Evolutionary conservation across 2,329 filamentous ascomycete species (phyloP).

Genomic region (Alternaria consortialis): DNA sequence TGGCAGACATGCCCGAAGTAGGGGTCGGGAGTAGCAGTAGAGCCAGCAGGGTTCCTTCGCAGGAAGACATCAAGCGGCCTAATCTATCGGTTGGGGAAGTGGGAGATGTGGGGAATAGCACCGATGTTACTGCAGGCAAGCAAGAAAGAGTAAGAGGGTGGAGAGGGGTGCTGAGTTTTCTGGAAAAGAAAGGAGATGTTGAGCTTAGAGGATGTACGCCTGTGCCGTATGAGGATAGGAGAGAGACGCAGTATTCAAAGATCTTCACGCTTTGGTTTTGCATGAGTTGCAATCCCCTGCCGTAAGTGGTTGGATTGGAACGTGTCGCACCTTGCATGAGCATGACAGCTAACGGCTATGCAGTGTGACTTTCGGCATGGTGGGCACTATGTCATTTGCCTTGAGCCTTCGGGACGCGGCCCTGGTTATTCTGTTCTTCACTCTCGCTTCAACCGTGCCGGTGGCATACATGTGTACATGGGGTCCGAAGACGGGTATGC

Average conservation of each 20-base stretch:
- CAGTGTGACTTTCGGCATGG: conserved; percentile 70
- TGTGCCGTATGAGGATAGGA: conserved; percentile 64
- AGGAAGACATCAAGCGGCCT: conserved; percentile 14
- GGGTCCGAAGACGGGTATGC: conserved; percentile 69
- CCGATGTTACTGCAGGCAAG: conserved; percentile 19
- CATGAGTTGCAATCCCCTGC: conserved; percentile 65
- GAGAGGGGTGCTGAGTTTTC: conserved; percentile 26
- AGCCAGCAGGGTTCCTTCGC: conserved; percentile 1
- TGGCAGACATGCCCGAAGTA: not conserved
- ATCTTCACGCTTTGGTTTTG: conserved; percentile 70
- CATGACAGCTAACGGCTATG: conserved; percentile 1
- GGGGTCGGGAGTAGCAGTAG: conserved; percentile 1
- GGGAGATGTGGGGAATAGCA: not conserved
- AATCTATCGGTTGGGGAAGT: conserved; percentile 4
- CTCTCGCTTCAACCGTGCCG: conserved; percentile 62
- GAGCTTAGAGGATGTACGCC: conserved; percentile 62
- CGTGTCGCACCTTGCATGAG: not conserved
- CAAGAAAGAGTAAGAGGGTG: conserved; percentile 23
- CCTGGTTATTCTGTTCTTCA: conserved; percentile 71
- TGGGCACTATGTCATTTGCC: conserved; percentile 65
- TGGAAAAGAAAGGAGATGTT: conserved; percentile 38
- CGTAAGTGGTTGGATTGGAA: conserved; percentile 54
- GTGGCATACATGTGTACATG: conserved; percentile 67
- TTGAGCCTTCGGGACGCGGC: conserved; percentile 65
- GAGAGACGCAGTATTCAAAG: conserved; percentile 62